These are phyloP conservation scores for Sisymbrium altissimum DNA, from an alignment of 345 rosid genomes.

Conservation along the genomic window DNA sequence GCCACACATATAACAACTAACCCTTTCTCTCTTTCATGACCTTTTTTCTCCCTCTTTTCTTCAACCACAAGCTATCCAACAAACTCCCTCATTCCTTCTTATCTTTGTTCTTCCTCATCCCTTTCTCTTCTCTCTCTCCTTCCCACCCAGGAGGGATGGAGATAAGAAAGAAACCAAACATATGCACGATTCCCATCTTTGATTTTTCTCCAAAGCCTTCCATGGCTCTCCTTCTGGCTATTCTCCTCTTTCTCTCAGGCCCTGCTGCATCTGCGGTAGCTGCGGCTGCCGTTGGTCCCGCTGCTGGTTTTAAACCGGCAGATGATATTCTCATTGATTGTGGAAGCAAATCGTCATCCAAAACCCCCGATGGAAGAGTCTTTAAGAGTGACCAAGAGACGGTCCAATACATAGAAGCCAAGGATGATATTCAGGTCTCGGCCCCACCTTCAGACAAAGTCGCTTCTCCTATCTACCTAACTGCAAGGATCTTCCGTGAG, in stretches of 20 bases:
- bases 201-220: constrained; percentile 30
- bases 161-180: constrained; percentile 35
- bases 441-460: constrained; percentile 48
- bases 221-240: constrained; percentile 44
- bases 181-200: constrained; percentile 23
- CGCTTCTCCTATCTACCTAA: constrained; percentile 50
- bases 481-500: constrained; percentile 54
- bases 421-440: constrained; percentile 47
- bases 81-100: constrained; percentile 31
- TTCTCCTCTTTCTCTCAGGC: constrained; percentile 36
- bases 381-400: constrained; percentile 67
- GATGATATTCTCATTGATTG: constrained; percentile 63
- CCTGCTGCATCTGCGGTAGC: constrained; percentile 5
- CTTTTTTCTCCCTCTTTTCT: constrained; percentile 34
- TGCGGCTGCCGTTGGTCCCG: constrained; percentile 16
- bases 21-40: constrained; percentile 31
- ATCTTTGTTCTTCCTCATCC: constrained; percentile 23
- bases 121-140: constrained; percentile 37
- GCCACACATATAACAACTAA: constrained; percentile 37
- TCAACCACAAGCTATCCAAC: constrained; percentile 33
- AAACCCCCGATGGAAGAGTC: constrained; percentile 56
- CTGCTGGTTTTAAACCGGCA: constrained; percentile 37
- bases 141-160: constrained; percentile 40
- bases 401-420: constrained; percentile 37
- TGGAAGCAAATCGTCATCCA: constrained; percentile 43